Conservation (phyloP, 2,329 filamentous ascomycete species). For the Pseudocercospora vitis region DNA sequence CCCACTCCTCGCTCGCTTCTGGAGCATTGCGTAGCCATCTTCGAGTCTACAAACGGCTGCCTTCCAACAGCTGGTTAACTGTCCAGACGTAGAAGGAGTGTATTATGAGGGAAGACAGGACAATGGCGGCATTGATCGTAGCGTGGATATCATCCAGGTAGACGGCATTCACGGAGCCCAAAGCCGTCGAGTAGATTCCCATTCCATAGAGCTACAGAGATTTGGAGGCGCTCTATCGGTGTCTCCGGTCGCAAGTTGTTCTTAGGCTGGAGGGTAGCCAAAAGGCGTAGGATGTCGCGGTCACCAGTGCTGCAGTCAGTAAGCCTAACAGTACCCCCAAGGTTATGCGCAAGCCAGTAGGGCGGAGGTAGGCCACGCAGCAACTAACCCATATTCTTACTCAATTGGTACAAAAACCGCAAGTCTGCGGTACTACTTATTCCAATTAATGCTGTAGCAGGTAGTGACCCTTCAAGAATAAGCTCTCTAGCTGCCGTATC, state of each 20-base stretch:
- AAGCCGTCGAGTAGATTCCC: neutral
- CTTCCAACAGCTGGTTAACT: constrained; percentile 14
- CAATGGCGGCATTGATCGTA: neutral
- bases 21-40: neutral
- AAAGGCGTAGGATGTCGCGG: neutral
- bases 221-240: neutral
- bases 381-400: too few species aligned
- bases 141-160: neutral
- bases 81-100: constrained; percentile 17
- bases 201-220: neutral
- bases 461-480: too few species aligned
- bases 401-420: too few species aligned
- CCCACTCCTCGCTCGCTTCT: neutral
- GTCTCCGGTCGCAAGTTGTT: neutral
- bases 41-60: neutral
- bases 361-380: constrained; percentile 5
- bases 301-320: constrained; percentile 11
- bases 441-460: too few species aligned
- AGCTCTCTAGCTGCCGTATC: too few species aligned
- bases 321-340: constrained; percentile 15
- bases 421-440: neutral
- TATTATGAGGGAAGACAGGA: neutral
- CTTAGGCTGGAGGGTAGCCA: neutral
- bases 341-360: constrained; percentile 9
- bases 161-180: neutral